Conservation (phyloP, 129 eudicot species). For the Pseudognaphalium luteoalbum region DNA sequence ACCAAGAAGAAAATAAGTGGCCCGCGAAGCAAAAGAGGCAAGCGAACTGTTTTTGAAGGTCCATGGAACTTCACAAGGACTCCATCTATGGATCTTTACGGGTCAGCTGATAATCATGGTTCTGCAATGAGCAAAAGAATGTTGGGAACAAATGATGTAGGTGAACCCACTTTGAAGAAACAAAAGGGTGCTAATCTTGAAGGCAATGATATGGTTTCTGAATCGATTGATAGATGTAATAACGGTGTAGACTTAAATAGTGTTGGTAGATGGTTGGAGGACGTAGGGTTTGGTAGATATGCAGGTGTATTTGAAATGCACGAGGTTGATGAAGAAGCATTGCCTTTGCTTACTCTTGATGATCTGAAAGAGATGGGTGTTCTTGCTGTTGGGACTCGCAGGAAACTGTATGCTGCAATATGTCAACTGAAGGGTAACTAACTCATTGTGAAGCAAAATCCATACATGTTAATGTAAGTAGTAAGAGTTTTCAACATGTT, state of each 20-base stretch:
- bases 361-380: constrained; percentile 64
- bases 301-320: constrained; percentile 49
- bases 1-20: constrained; percentile 32
- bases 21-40: constrained; percentile 37
- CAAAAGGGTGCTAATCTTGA: constrained; percentile 25
- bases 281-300: constrained; percentile 49
- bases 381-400: constrained; percentile 51
- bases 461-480: constrained; percentile 36
- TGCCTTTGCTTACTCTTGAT: constrained; percentile 55
- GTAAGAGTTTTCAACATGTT: constrained; percentile 29
- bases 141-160: neutral
- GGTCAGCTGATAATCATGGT: constrained; percentile 32
- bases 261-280: constrained; percentile 49
- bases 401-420: constrained; percentile 57
- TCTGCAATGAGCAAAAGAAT: constrained; percentile 36
- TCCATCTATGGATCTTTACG: constrained; percentile 20
- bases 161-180: constrained; percentile 26
- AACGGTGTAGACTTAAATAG: constrained; percentile 15
- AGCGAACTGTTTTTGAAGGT: constrained; percentile 30
- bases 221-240: constrained; percentile 8
- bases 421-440: constrained; percentile 33
- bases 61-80: constrained; percentile 25
- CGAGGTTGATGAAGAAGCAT: constrained; percentile 56
- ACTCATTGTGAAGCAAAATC: neutral
- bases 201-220: constrained; percentile 23